Base-by-base conservation (phyloP, 2,329 filamentous ascomycete species). In the Corniculantispora saksenae region DNA sequence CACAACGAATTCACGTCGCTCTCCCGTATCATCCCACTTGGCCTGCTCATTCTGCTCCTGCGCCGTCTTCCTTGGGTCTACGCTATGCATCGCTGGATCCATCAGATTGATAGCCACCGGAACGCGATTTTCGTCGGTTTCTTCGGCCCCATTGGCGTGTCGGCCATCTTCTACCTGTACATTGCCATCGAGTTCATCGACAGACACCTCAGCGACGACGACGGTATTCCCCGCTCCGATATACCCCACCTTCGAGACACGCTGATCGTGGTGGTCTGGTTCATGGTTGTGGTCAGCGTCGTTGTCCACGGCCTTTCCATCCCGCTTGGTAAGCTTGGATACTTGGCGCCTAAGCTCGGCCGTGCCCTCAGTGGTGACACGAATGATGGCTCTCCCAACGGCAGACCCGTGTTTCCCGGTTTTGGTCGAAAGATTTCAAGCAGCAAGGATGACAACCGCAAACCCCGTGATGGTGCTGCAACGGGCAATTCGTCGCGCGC, bases 121-220 rank as follows among this genome's bases (percentile, higher is more conserved):
- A 93, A 97, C 69, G 93, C 93, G 1, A 78, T 91, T 0, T 97
- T 97, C 72, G 91, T 95, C 9, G 94, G 94, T 0, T 97, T 97
- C 80, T 97, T 97, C 69, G 94, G 94, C 0, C 94, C 94, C 0
- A 94, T 97, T 64, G 93, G 94, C 3, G 93, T 97, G 1, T 92
- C 91, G 19, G 94, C 93, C 1, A 86, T 97, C 23, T 97, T 97
- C 75, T 97, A 97, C 74, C 83, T 97, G 7, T 96, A 93, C 72
- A 82, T 97, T 67, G 89, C 86, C 48, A 76, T 91, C 1, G 91
- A 97, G 27, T 97, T 94, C 67, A 81, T 97, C 21, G 58, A 78
- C 75, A 35, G 78, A 66, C 72, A 74, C 2, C 72, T 86, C n/a
- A 85, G 72, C 21, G 70, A 83, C 0, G 84, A 87, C 9, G 80